phyloP scores from a whole-genome alignment of 345 rosid species.

The Melastoma malabathricum region DNA sequence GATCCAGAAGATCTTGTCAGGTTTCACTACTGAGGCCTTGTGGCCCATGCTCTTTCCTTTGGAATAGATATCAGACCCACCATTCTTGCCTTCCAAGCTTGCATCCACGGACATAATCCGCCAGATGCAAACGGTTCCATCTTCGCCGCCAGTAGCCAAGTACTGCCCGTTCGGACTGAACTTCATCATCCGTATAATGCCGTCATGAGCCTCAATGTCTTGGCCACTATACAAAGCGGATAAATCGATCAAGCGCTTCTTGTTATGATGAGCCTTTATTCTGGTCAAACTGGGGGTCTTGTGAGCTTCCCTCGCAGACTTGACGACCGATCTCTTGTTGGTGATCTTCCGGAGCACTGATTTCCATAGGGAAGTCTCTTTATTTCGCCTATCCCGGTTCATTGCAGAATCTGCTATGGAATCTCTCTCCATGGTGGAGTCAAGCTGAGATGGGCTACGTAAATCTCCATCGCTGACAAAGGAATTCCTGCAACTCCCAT shows the following conservation, averaged over 20 bases:
- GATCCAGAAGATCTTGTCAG: constrained; percentile 50
- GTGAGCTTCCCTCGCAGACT: constrained; percentile 4
- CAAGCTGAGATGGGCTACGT: constrained; percentile 3
- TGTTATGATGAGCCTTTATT: constrained; percentile 44
- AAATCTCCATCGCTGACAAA: constrained; percentile 28
- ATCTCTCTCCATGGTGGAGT: background rate
- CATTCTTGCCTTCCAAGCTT: constrained; percentile 14
- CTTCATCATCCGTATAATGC: constrained; percentile 62
- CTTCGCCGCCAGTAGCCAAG: constrained; percentile 81
- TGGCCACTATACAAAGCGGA: constrained; percentile 45
- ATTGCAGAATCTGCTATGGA: background rate
- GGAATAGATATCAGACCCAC: constrained; percentile 8
- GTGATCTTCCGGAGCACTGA: constrained; percentile 16
- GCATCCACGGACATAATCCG: constrained; percentile 27
- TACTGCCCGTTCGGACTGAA: constrained; percentile 71
- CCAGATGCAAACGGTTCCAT: constrained; percentile 71
- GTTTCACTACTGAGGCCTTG: constrained; percentile 32
- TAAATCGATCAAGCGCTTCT: constrained; percentile 57
- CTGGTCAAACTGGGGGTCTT: constrained; percentile 15
- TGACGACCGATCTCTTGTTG: constrained; percentile 2
- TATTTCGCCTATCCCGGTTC: background rate
- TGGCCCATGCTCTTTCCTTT: constrained; percentile 15
- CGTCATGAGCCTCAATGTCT: constrained; percentile 64
- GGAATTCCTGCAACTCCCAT: constrained; percentile 22
- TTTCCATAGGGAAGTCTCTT: constrained; percentile 20